phyloP scores from a whole-genome alignment of 345 rosid species.

The Mangifera indica region DNA sequence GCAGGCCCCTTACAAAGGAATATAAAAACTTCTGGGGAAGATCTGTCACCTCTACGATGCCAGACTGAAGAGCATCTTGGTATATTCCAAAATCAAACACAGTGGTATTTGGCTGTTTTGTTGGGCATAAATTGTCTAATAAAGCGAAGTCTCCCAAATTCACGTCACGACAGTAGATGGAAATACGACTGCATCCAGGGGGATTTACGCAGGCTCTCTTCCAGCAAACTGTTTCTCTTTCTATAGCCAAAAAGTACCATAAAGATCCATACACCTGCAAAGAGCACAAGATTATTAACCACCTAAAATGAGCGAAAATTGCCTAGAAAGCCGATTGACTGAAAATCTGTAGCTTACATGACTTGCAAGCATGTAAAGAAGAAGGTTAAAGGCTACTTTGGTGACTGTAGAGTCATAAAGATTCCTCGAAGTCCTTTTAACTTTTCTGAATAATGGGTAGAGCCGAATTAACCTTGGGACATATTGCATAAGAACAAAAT shows the following conservation, averaged over 20 bases:
- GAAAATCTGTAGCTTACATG: constrained; percentile 63
- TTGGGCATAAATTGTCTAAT: constrained; percentile 25
- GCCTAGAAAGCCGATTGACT: no score
- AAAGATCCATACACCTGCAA: constrained; percentile 22
- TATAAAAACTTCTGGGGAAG: constrained; percentile 33
- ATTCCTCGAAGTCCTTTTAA: constrained; percentile 62
- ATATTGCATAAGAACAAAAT: constrained; percentile 68
- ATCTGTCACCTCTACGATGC: constrained; percentile 30
- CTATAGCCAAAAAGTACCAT: constrained; percentile 30
- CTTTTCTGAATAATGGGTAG: no score
- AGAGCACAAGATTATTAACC: no score
- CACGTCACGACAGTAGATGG: constrained; percentile 27
- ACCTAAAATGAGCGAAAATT: no score
- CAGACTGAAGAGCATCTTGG: constrained; percentile 33
- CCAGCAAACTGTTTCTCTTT: constrained; percentile 19
- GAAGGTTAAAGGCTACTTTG: constrained; percentile 82
- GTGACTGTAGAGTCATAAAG: constrained; percentile 81
- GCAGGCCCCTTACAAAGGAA: constrained; percentile 41
- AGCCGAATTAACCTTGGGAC: constrained; percentile 70
- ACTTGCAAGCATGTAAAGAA: constrained; percentile 89
- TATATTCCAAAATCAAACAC: constrained; percentile 36
- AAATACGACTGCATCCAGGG: background rate
- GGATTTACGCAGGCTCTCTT: constrained; percentile 27
- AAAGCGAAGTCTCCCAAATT: constrained; percentile 1
- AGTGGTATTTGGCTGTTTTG: constrained; percentile 13